phyloP scores from a whole-genome alignment of 352 stramenopile species.

The Phytophthora fragariaefolia region DNA sequence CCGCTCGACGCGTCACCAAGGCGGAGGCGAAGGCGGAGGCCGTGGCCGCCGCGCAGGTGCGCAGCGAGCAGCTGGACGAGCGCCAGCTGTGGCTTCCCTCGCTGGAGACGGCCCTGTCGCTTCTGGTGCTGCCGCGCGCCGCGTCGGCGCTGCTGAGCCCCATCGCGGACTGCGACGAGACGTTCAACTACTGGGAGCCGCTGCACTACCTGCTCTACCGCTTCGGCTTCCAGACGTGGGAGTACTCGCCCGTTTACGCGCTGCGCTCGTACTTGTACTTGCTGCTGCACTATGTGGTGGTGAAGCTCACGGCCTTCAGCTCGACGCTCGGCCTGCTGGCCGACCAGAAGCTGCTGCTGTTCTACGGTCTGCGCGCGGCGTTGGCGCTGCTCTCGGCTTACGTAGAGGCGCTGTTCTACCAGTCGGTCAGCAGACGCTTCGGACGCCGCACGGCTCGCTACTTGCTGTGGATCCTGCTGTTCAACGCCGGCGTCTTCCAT shows the following conservation, averaged over 20 bases:
- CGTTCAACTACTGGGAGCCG: slow-evolving; percentile 99
- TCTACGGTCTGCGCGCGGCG: slow-evolving; percentile 88
- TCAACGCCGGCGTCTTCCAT: slow-evolving; percentile 94
- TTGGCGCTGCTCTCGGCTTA: slow-evolving; percentile 82
- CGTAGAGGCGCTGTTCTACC: slow-evolving; percentile 90
- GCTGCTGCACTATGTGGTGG: slow-evolving; percentile 55
- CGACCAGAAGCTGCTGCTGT: slow-evolving; percentile 84
- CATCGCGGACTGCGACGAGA: slow-evolving; percentile 98
- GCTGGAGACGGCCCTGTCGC: slow-evolving; percentile 63
- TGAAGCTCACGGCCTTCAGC: slow-evolving; percentile 50
- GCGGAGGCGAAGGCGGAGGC: slow-evolving; percentile 20
- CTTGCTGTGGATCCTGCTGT: slow-evolving; percentile 80
- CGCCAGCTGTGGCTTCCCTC: slow-evolving; percentile 63
- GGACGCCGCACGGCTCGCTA: slow-evolving; percentile 68
- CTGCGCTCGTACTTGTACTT: slow-evolving; percentile 97
- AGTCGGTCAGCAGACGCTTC: slow-evolving; percentile 65
- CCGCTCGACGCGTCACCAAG: slow-evolving; percentile 34
- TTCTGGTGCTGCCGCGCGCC: slow-evolving; percentile 70
- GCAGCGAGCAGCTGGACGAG: slow-evolving; percentile 37
- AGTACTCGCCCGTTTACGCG: slow-evolving; percentile 93
- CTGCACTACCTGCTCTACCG: slow-evolving; percentile 97
- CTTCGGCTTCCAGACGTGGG: slow-evolving; percentile 92
- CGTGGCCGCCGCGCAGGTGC: slow-evolving; percentile 3
- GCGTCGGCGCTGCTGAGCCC: slow-evolving; percentile 69
- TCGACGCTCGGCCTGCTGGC: slow-evolving; percentile 44